A percentile compares a stretch with the other conserved stretches of the same genome.
Conservation (phyloP, 345 rosid genomes). For the Moricandia arvensis region DNA sequence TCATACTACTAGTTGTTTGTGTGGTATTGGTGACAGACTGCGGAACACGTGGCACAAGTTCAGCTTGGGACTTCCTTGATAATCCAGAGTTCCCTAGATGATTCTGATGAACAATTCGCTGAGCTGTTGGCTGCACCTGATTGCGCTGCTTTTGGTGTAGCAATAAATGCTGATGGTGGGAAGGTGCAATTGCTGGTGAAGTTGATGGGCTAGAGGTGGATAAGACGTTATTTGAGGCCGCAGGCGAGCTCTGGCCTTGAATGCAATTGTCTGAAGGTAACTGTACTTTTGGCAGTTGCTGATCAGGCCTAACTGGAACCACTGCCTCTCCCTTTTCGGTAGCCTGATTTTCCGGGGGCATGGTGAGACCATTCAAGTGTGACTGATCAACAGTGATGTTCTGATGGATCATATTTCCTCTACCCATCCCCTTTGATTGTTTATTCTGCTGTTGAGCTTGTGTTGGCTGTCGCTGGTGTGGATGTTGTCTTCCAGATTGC, state of each 20-base stretch:
- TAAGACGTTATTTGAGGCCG: conserved; percentile 46
- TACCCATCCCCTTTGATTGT: conserved; percentile 71
- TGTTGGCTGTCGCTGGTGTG: conserved; percentile 70
- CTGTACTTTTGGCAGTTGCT: conserved; percentile 58
- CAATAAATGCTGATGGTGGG: conserved; percentile 46
- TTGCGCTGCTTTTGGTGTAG: conserved; percentile 60
- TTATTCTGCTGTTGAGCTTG: conserved; percentile 73
- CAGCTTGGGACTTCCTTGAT: conserved; percentile 56
- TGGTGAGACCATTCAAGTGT: conserved; percentile 63
- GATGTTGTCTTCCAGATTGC: conserved; percentile 84
- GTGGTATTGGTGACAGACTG: conserved; percentile 45
- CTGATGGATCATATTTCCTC: conserved; percentile 79
- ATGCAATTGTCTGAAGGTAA: conserved; percentile 59
- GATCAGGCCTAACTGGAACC: conserved; percentile 64
- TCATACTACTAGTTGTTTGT: conserved; percentile 38
- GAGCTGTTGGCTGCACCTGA: conserved; percentile 53
- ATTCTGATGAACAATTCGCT: conserved; percentile 65
- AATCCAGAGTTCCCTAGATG: conserved; percentile 49
- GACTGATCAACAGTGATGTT: conserved; percentile 63
- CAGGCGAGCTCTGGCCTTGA: conserved; percentile 57
- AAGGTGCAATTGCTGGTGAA: conserved; percentile 41
- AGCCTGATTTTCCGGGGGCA: conserved; percentile 56
- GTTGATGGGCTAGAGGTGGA: conserved; percentile 49
- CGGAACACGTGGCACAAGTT: conserved; percentile 49
- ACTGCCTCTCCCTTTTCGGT: conserved; percentile 69